Evolutionary conservation across 179 eudicot species (phyloP).

Genomic region (Monotropa hypopitys): DNA sequence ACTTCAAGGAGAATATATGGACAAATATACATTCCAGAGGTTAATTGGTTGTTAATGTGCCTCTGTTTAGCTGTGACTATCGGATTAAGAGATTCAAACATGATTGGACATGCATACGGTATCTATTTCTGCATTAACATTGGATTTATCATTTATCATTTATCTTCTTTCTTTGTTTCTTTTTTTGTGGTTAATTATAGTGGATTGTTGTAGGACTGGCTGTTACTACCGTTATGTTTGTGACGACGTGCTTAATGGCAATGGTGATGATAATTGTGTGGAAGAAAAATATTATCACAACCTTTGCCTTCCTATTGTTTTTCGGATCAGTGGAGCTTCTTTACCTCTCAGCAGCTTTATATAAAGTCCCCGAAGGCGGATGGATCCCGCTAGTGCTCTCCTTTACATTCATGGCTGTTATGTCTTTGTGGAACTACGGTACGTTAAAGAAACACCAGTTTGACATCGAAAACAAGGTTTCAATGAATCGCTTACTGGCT

Average conservation of each 20-base stretch:
- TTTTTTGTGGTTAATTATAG: background rate
- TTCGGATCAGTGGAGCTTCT: slow-evolving; percentile 53
- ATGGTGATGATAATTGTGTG: slow-evolving; percentile 53
- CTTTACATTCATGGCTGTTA: slow-evolving; percentile 33
- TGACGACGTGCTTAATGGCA: slow-evolving; percentile 54
- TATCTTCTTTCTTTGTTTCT: background rate
- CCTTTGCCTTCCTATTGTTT: slow-evolving; percentile 28
- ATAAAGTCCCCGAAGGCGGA: slow-evolving; percentile 50
- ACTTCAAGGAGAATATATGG: slow-evolving; percentile 60
- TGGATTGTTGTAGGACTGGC: slow-evolving; percentile 35
- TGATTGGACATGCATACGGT: slow-evolving; percentile 76
- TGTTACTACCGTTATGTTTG: slow-evolving; percentile 48
- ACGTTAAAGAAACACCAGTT: slow-evolving; percentile 46
- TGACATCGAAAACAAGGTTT: slow-evolving; percentile 56
- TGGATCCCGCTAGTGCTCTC: slow-evolving; percentile 57
- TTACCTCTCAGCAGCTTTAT: slow-evolving; percentile 48
- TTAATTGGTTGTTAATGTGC: slow-evolving; percentile 47
- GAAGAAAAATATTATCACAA: slow-evolving; percentile 25
- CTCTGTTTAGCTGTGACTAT: slow-evolving; percentile 53
- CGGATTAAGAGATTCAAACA: slow-evolving; percentile 45
- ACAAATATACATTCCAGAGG: slow-evolving; percentile 67
- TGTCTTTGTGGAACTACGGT: slow-evolving; percentile 62
- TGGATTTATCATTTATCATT: background rate
- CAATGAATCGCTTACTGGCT: slow-evolving; percentile 33
- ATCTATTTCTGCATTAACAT: background rate